Evolutionary conservation across 2,329 filamentous ascomycete species (phyloP).

Genomic region (Allantophomopsis cytisporea): DNA sequence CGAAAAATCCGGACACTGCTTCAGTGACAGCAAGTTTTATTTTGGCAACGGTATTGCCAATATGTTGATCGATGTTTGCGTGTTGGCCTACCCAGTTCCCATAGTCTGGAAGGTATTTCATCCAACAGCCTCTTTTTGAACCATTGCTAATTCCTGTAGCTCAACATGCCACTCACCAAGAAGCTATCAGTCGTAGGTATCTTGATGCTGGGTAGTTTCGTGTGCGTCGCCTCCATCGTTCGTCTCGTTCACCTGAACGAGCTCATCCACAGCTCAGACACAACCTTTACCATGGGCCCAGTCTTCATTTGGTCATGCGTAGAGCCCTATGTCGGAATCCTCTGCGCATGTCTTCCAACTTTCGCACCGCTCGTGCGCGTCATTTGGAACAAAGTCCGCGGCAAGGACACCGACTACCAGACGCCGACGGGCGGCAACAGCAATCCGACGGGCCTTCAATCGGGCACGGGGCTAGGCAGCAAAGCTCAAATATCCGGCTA

Average conservation of each 20-base stretch:
- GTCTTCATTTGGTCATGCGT: constrained; percentile 3
- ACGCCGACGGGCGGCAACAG: background rate
- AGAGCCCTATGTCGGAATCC: constrained; percentile 2
- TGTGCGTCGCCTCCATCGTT: constrained; percentile 5
- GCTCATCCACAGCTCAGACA: constrained; percentile 1
- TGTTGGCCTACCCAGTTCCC: constrained; percentile 17
- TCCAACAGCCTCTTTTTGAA: background rate
- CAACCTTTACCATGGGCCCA: constrained; percentile 3
- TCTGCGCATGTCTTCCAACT: constrained; percentile 1
- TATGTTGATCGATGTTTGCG: constrained; percentile 17
- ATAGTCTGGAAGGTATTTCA: constrained; percentile 9
- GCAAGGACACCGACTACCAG: background rate
- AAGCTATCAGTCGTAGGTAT: constrained; percentile 16
- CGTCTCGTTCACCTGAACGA: constrained; percentile 3
- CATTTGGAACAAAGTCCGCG: background rate
- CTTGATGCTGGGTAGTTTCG: constrained; percentile 17
- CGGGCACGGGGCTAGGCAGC: background rate
- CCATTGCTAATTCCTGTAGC: constrained; percentile 1
- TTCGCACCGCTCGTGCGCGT: constrained; percentile 1
- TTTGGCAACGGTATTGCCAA: constrained; percentile 15
- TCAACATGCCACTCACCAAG: constrained; percentile 16
- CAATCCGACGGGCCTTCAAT: background rate
- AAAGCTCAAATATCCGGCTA: background rate
- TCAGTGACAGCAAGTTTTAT: constrained; percentile 13
- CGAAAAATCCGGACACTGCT: constrained; percentile 10